Conservation (phyloP, 169 alveolate genomes). For the Cryptosporidium andersoni region DNA sequence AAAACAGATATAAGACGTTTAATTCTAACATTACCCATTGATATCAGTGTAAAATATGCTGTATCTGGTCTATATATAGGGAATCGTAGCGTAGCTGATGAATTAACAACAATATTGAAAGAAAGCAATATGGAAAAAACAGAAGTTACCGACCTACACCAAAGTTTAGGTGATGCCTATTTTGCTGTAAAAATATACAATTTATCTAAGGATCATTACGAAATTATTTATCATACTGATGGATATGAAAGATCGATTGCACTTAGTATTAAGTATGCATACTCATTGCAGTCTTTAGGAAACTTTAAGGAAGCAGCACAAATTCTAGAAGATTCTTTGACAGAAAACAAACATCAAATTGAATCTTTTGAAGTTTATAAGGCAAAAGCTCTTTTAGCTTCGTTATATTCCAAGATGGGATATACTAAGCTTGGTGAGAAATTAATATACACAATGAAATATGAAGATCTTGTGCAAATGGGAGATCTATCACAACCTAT, state of each 20-base stretch:
- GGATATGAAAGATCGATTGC: background rate
- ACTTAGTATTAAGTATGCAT: slow-evolving; percentile 50
- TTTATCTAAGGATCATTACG: slow-evolving; percentile 19
- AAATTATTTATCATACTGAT: background rate
- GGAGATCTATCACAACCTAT: slow-evolving; percentile 57
- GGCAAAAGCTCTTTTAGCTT: slow-evolving; percentile 55
- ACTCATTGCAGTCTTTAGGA: slow-evolving; percentile 30
- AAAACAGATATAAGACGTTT: background rate
- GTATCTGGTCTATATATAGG: slow-evolving; percentile 35
- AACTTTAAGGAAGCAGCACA: slow-evolving; percentile 16
- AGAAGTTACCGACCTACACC: slow-evolving; percentile 46
- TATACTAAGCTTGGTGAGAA: slow-evolving; percentile 20
- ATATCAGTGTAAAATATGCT: slow-evolving; percentile 59
- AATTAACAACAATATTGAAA: slow-evolving; percentile 15
- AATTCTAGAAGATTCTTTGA: slow-evolving; percentile 9
- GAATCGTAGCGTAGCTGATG: slow-evolving; percentile 15
- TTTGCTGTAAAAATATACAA: slow-evolving; percentile 46
- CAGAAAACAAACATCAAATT: background rate
- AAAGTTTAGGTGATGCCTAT: slow-evolving; percentile 41
- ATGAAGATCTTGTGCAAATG: slow-evolving; percentile 54
- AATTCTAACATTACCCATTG: slow-evolving; percentile 26
- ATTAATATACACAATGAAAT: slow-evolving; percentile 60
- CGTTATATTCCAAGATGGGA: slow-evolving; percentile 67
- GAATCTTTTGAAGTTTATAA: slow-evolving; percentile 30
- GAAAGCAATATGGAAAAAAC: slow-evolving; percentile 1